These are phyloP conservation scores for Candida methanosorbosa DNA, from an alignment of 805 yeast species.

Conservation along the genomic window DNA sequence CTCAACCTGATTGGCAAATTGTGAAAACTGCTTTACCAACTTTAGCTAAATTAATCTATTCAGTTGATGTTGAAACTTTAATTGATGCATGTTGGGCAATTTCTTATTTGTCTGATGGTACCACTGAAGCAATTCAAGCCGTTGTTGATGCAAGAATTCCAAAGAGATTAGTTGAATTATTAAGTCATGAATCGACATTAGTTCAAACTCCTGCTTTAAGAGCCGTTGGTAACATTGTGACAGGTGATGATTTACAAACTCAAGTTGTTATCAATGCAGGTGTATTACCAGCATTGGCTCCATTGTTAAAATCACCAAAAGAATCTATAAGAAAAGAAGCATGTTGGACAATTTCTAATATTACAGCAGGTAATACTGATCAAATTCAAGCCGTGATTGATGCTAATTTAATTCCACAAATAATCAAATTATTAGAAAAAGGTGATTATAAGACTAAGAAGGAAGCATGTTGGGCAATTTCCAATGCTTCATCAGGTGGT, in stretches of 20 bases:
- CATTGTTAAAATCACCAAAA: slow-evolving; percentile 72
- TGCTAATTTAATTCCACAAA: slow-evolving; percentile 87
- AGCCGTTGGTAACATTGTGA: slow-evolving; percentile 96
- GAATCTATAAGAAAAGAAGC: slow-evolving; percentile 95
- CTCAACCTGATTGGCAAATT: slow-evolving; percentile 90
- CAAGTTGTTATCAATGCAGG: slow-evolving; percentile 92
- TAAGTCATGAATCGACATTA: slow-evolving; percentile 72
- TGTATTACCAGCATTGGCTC: slow-evolving; percentile 77
- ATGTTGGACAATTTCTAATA: slow-evolving; percentile 97
- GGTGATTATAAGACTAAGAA: slow-evolving; percentile 95
- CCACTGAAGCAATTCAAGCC: slow-evolving; percentile 89
- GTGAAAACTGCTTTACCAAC: slow-evolving; percentile 88
- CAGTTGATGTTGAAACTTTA: slow-evolving; percentile 86
- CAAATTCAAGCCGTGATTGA: slow-evolving; percentile 97
- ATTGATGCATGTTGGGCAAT: slow-evolving; percentile 99
- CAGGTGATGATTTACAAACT: slow-evolving; percentile 94
- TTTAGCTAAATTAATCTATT: slow-evolving; percentile 81
- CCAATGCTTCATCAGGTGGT: slow-evolving; percentile 97
- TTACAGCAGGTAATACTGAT: slow-evolving; percentile 93
- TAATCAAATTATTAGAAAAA: slow-evolving; percentile 60
- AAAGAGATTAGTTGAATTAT: slow-evolving; percentile 82
- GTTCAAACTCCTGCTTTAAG: slow-evolving; percentile 97
- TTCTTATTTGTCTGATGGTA: slow-evolving; percentile 88
- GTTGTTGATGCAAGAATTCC: slow-evolving; percentile 96
- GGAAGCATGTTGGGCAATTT: slow-evolving; percentile 99